These are phyloP conservation scores for Calophaca sinica DNA, from an alignment of 306 rosid genomes.

Conservation along the genomic window DNA sequence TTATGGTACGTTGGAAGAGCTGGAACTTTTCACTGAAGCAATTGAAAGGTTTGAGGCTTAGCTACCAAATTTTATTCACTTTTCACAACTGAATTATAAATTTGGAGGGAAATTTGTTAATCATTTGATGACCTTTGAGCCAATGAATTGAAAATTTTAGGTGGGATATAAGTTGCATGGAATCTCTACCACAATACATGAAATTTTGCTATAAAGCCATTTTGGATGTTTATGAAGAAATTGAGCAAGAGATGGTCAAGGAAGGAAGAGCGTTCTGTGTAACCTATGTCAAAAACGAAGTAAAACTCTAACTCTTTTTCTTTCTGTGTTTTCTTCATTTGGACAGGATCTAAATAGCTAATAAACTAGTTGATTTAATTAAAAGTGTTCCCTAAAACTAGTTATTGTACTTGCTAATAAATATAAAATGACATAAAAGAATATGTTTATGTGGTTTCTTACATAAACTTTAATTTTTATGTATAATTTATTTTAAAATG, in stretches of 20 bases:
- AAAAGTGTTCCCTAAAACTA: no score
- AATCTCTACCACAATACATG: constrained; percentile 48
- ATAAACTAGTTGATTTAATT: no score
- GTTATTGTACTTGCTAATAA: no score
- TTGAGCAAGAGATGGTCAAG: constrained; percentile 4
- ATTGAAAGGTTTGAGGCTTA: no score
- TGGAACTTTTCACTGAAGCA: no score
- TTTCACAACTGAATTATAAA: no score
- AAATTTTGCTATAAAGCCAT: constrained; percentile 11
- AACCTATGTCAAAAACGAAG: constrained; percentile 14
- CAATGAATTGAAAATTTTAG: constrained; percentile 1
- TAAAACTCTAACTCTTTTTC: not conserved
- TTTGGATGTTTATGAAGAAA: constrained; percentile 38
- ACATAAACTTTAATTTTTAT: no score
- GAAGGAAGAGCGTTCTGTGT: constrained; percentile 23
- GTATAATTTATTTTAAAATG: no score
- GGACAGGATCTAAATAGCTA: not conserved
- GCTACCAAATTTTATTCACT: no score
- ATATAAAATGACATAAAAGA: no score
- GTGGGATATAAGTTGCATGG: constrained; percentile 41
- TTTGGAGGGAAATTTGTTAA: not conserved
- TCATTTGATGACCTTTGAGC: not conserved
- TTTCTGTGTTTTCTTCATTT: not conserved
- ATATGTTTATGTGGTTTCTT: no score
- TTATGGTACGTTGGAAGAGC: no score